Evolutionary conservation across 306 rosid species (phyloP).

Genomic region (Myrica gale): DNA sequence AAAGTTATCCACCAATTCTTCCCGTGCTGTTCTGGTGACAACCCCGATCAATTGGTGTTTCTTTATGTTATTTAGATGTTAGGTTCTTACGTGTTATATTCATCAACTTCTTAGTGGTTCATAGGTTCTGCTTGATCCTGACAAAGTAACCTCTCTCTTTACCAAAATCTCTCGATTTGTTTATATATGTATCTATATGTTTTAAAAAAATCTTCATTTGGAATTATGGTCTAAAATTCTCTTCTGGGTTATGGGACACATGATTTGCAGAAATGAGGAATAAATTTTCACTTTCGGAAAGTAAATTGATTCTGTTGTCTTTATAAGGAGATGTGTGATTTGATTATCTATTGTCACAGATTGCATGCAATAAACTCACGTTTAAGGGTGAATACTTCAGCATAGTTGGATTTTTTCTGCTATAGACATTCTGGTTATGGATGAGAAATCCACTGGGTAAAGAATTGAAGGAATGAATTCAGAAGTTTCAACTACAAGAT

Average conservation of each 20-base stretch:
- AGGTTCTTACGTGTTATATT: neutral
- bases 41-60: neutral
- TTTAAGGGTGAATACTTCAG: conserved; percentile 17
- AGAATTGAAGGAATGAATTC: neutral
- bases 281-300: neutral
- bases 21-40: neutral
- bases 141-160: neutral
- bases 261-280: neutral
- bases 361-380: conserved; percentile 35
- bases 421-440: conserved; percentile 16
- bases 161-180: too few relatives aligned
- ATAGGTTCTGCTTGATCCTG: neutral
- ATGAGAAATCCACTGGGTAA: conserved; percentile 3
- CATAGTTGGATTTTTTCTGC: neutral
- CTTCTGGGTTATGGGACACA: neutral
- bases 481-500: conserved; percentile 13
- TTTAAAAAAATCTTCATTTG: neutral
- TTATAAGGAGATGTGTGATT: neutral
- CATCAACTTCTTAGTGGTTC: neutral
- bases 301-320: neutral
- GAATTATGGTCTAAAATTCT: neutral
- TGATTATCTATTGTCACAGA: conserved; percentile 30
- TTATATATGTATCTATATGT: too few relatives aligned
- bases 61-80: neutral
- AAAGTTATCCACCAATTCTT: neutral